Percentiles rank a stretch among this genome's conserved stretches.
Conservation (phyloP, 164 flowering plant species). For the Chimonanthus praecox region DNA sequence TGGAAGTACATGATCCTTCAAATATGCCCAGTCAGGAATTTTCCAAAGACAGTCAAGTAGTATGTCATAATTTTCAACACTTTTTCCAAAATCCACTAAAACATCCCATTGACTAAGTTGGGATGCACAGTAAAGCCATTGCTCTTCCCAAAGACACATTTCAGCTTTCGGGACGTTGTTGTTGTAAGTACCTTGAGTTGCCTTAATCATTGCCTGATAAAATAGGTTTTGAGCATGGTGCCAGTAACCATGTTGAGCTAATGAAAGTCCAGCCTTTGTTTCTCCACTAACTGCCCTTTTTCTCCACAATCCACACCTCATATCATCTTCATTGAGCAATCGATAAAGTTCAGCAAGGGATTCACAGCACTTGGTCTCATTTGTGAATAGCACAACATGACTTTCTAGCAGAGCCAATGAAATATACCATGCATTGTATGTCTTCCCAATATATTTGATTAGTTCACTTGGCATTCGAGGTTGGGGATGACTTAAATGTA, state of each 20-base stretch:
- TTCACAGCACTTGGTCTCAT: slow-evolving; percentile 89
- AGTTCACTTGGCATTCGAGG: slow-evolving; percentile 99
- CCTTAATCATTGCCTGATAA: slow-evolving; percentile 95
- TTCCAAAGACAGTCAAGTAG: slow-evolving; percentile 89
- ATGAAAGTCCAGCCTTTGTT: slow-evolving; percentile 90
- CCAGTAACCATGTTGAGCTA: slow-evolving; percentile 99
- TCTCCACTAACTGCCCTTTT: slow-evolving; percentile 86
- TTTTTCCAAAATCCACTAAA: slow-evolving; percentile 76
- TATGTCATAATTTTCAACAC: slow-evolving; percentile 74
- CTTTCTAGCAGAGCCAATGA: slow-evolving; percentile 88
- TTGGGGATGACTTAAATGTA: slow-evolving; percentile 97
- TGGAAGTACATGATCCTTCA: slow-evolving; percentile 81
- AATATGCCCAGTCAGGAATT: slow-evolving; percentile 76
- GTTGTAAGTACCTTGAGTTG: slow-evolving; percentile 98
- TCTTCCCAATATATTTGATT: slow-evolving; percentile 93
- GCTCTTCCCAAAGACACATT: slow-evolving; percentile 99
- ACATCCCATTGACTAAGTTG: slow-evolving; percentile 97
- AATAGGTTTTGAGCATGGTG: slow-evolving; percentile 94
- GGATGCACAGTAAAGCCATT: slow-evolving; percentile 87
- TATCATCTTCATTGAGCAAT: slow-evolving; percentile 93
- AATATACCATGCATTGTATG: slow-evolving; percentile 98
- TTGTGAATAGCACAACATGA: slow-evolving; percentile 88
- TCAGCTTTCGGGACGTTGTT: slow-evolving; percentile 97
- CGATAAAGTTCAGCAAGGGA: slow-evolving; percentile 98
- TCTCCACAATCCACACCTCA: slow-evolving; percentile 98